Base-by-base conservation (phyloP, 164 flowering plant genomes). In the Magnolia changhungtana region DNA sequence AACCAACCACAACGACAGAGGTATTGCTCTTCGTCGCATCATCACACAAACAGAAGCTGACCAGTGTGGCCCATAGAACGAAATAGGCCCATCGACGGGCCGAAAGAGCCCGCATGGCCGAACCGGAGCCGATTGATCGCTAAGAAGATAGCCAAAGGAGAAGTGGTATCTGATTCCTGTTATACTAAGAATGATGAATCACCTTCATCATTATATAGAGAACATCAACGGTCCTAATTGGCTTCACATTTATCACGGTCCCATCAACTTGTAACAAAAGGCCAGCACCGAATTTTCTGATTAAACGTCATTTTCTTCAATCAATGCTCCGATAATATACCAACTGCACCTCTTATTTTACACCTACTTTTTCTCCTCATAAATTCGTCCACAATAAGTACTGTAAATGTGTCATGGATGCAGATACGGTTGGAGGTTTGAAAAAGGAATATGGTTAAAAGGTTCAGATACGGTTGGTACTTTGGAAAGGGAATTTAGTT, bases 1-100 rank as follows among this genome's bases (percentile, higher is more conserved):
- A 7, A 0, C 98, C 98, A 72, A 91, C 86, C 6, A 91, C 95
- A 77, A 90, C 88, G 3, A 87, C 89, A 11, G 81, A 76, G 74
- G 80, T 79, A 11, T 80, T 81, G 23, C 75, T 19, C 49, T 23
- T 14, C 14, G 4, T 16, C 27, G 18, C 20, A 11, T 27, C 70
- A 31, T 11, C 84, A 5, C 79, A 86, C 82, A 78, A 37, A 78
- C 89, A 84, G 75, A 82, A 76, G 58, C 82, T 84, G 9, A 65
- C 75, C 2, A 90, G 77, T 13, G 86, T 74, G 23, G 69, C 31
- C 75, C 78, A 84, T 70, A 87, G 77, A 77, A 84, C 85, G 79
- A 85, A 20, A 27, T 81, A 83, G 69, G 86, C 71, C 78, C 80
- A 75, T 29, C 70, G 19, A 24, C n/a, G 19, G 74, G 67, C 50